Percentiles rank a stretch among this genome's conserved stretches.
phyloP scores from a whole-genome alignment of 257 asterid species.

The Osmanthus fragrans region DNA sequence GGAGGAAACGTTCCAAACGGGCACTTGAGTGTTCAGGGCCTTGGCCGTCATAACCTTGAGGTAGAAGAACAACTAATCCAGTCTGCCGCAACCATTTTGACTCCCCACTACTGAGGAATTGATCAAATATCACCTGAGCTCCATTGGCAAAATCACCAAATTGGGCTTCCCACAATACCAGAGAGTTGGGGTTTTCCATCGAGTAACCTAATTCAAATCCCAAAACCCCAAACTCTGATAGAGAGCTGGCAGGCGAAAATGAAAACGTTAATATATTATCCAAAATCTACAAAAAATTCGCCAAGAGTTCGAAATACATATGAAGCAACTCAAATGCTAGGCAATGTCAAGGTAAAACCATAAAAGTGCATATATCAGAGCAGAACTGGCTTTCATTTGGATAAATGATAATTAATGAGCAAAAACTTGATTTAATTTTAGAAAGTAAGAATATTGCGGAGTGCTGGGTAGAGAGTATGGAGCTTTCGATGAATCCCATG shows the following conservation, averaged over 20 bases:
- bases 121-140: conserved; percentile 95
- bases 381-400: no score
- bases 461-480: no score
- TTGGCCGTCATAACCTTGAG: conserved; percentile 97
- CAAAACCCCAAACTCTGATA: conserved; percentile 89
- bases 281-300: conserved; percentile 8
- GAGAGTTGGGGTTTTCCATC: conserved; percentile 94
- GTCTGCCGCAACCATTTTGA: conserved; percentile 97
- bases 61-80: conserved; percentile 83
- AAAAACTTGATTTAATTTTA: no score
- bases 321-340: no score
- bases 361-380: no score
- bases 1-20: conserved; percentile 92
- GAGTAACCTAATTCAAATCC: conserved; percentile 96
- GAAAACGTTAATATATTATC: conserved; percentile 19
- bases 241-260: conserved; percentile 60
- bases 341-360: no score
- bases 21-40: conserved; percentile 99
- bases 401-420: no score
- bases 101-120: conserved; percentile 93
- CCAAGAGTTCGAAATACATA: no score
- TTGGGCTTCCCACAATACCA: conserved; percentile 97
- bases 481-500: no score
- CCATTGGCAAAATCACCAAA: conserved; percentile 94
- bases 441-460: no score